A percentile compares a stretch with the other conserved stretches of the same genome.
These are phyloP conservation scores for Dactylorhiza incarnata DNA, from an alignment of 106 monocot genomes.

Conservation along the genomic window DNA sequence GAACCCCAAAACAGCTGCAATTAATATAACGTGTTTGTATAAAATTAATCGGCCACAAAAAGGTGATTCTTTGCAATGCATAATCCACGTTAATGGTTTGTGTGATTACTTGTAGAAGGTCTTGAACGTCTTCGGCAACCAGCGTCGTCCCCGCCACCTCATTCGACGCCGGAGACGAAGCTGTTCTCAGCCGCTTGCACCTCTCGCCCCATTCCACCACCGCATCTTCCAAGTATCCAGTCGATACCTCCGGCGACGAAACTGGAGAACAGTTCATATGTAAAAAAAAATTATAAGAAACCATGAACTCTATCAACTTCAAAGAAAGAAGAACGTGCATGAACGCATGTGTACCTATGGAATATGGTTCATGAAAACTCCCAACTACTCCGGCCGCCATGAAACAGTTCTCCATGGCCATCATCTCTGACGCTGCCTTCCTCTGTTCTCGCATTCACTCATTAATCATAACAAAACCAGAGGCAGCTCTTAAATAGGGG, in stretches of 20 bases:
- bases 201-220: conserved; percentile 25
- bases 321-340: background rate
- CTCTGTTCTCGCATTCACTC: background rate
- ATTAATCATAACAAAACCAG: background rate
- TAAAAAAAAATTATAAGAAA: background rate
- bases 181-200: conserved; percentile 26
- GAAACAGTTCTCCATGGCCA: conserved; percentile 21
- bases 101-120: conserved; percentile 12
- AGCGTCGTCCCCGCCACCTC: background rate
- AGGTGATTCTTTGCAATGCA: background rate
- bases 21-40: background rate
- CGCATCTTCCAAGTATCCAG: conserved; percentile 47
- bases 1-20: conserved; percentile 46
- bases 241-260: conserved; percentile 18
- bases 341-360: background rate
- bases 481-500: conserved; percentile 17
- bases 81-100: background rate
- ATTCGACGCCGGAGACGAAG: background rate
- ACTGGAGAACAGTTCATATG: conserved; percentile 3
- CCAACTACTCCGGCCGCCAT: conserved; percentile 14
- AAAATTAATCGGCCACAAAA: background rate
- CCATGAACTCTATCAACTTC: background rate
- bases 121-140: conserved; percentile 26
- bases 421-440: conserved; percentile 12
- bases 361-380: background rate